Base-by-base conservation (phyloP, 306 rosid species). In the Begonia peltatifolia region DNA sequence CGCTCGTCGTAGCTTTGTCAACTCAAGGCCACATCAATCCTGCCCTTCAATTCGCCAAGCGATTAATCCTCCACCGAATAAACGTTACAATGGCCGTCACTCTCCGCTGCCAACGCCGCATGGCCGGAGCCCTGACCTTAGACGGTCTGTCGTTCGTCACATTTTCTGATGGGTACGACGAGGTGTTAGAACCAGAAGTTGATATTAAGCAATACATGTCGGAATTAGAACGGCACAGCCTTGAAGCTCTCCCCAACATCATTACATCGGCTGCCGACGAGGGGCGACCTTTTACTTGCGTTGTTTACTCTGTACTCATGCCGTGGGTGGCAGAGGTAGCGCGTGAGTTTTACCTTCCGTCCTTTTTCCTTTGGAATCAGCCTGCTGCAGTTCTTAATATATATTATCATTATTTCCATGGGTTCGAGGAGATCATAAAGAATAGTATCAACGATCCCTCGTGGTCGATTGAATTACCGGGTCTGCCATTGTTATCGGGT, bases 1-100 rank as follows among this genome's bases (percentile, higher is more conserved):
- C 77, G 59, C 73, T 82, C 14, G 41, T 73, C 5, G 20, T 75
- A 15, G 11, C 83, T 2, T 73, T 60, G 49, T 74, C 79, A 0
- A 4, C 53, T 1, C 85, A 71, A 50, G 80, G 90, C 50, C 80
- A 73, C 56, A 41, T 82, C 42, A 82, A 76, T 65, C 85, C 80
- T 0, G 14, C 73, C 7, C 63, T 82, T 47, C 74, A 73, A 10
- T 57, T 75, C 36, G 73, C 83, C 42, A 71, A 60, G 23, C 47
- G 66, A 6, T 76, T 78, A 54, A 9, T 17, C n/a, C 11, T 43
- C 12, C 36, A 41, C 12, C 76, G 80, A 6, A 65, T 52, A 2
- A 46, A 58, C 2, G 85, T 78, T 49, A 76, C 92, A 2, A 48
- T 67, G 2, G 62, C 50, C 10, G 71, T 71, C 9, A 54, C 52